phyloP scores from a whole-genome alignment of 2,329 filamentous ascomycete genomes.

The Nigrograna mackinnonii region DNA sequence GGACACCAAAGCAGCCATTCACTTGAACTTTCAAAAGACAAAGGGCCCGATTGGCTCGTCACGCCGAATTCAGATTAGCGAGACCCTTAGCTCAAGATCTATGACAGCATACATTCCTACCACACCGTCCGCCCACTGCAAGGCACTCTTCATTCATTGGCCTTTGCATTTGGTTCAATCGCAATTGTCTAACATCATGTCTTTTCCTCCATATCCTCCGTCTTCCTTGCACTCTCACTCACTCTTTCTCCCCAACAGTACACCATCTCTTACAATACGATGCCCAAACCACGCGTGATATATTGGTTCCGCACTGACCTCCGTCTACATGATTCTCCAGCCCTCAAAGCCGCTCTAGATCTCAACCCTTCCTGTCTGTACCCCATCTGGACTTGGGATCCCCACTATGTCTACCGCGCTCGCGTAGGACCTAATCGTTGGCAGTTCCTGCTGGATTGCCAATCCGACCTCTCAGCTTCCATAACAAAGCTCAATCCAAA shows the following conservation, averaged over 20 bases:
- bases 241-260: background rate
- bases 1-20: too few relatives aligned
- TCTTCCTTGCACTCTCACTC: background rate
- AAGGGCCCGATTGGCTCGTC: background rate
- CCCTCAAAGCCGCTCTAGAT: conserved; percentile 71
- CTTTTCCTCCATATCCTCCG: background rate
- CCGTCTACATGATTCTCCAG: conserved; percentile 76
- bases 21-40: too few relatives aligned
- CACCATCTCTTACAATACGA: background rate
- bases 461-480: conserved; percentile 68
- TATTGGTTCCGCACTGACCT: conserved; percentile 83
- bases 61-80: conserved; percentile 7
- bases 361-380: conserved; percentile 70
- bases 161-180: background rate
- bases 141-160: conserved; percentile 1
- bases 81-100: conserved; percentile 7
- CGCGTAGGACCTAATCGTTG: conserved; percentile 74
- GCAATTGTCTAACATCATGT: background rate
- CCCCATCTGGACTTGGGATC: conserved; percentile 81
- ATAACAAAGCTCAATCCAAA: conserved; percentile 71
- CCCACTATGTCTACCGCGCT: conserved; percentile 75
- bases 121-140: background rate
- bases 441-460: conserved; percentile 74
- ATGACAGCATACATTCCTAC: conserved; percentile 11
- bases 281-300: conserved; percentile 59